Evolutionary conservation across 192 early-diverging fungal species (phyloP).

Genomic region (Coemansia aciculifera): DNA sequence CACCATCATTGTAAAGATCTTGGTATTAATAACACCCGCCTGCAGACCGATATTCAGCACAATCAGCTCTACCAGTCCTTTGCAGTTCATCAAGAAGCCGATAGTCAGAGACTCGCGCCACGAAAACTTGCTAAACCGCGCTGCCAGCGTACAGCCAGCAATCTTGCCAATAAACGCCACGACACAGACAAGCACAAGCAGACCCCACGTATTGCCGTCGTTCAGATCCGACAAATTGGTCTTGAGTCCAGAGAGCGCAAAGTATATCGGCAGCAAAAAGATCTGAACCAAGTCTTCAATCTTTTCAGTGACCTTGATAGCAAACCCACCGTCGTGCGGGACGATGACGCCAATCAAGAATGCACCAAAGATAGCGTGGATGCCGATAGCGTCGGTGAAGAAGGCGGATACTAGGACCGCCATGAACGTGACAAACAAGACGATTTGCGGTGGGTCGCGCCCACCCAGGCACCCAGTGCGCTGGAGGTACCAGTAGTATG

Average conservation of each 20-base stretch:
- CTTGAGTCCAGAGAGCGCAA: constrained; percentile 90
- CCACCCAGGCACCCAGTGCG: constrained; percentile 39
- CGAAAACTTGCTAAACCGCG: constrained; percentile 65
- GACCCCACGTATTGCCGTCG: constrained; percentile 71
- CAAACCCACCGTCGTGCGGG: constrained; percentile 86
- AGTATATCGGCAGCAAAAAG: constrained; percentile 90
- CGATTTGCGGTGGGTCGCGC: constrained; percentile 46
- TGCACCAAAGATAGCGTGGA: constrained; percentile 93
- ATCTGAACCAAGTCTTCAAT: constrained; percentile 89
- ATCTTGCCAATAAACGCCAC: constrained; percentile 86
- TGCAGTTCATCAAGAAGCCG: constrained; percentile 93
- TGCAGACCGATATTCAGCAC: constrained; percentile 91
- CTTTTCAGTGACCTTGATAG: constrained; percentile 85
- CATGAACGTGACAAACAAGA: constrained; percentile 74
- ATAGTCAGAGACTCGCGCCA: constrained; percentile 85
- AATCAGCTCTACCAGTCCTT: constrained; percentile 94
- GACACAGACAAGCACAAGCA: constrained; percentile 72
- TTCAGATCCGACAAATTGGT: constrained; percentile 77
- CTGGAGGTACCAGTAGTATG: constrained; percentile 43
- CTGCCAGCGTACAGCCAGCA: constrained; percentile 72
- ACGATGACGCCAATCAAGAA: constrained; percentile 85
- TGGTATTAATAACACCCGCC: constrained; percentile 76
- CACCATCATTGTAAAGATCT: constrained; percentile 73
- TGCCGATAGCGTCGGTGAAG: constrained; percentile 83
- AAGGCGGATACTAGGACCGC: constrained; percentile 72